Evolutionary conservation across 2,329 filamentous ascomycete species (phyloP), one percentile per base, ranked within the genome.

Genomic region (Cordyceps farinosa): DNA sequence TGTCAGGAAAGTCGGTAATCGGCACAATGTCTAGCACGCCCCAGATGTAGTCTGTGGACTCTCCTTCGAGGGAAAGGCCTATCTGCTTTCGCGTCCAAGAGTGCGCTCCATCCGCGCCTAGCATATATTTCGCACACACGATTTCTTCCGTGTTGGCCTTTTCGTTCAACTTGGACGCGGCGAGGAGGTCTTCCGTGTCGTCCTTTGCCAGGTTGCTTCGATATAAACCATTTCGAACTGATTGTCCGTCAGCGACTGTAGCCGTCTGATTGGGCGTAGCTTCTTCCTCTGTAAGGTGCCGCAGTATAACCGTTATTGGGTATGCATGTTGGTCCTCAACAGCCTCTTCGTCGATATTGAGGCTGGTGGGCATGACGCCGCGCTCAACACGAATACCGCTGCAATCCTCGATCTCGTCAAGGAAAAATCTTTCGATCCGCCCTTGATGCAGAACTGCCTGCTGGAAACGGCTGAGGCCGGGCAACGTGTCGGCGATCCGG

Each of bases 381-480:
- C 87, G 79, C 68, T 90, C 87, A 15, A 90, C 79, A 5, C 72
- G 70, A 52, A 87, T 81, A 17, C 67, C 65, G 48, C 71, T 70
- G 38, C 53, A 54, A 3, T 63, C 61, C 7, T 65, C 63, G 11
- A 89, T 83, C 53, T 82, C 81, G 65, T 89, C 86, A 0, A 88
- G 77, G 67, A 90, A 87, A 70, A 87, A 88, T 1, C 81, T 78
- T 70, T 91, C 89, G 65, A 91, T 85, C 1, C 88, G 83, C 3
- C 88, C 89, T 74, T 92, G 89, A 67, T 90, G 88, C 45, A 92
- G 73, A 4, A 90, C 85, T 3, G 86, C 82, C 70, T 91, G 83
- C 61, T 85, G 84, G 67, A 89, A 90, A 5, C 82, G 81, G 29
- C 82, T 87, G 56, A 89, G 77, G 0, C 84, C 86, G 0, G 82